Percentiles rank a stretch among this genome's conserved stretches.
Conservation (phyloP, 2,329 filamentous ascomycete species). For the Pseudogymnoascus sp. region DNA sequence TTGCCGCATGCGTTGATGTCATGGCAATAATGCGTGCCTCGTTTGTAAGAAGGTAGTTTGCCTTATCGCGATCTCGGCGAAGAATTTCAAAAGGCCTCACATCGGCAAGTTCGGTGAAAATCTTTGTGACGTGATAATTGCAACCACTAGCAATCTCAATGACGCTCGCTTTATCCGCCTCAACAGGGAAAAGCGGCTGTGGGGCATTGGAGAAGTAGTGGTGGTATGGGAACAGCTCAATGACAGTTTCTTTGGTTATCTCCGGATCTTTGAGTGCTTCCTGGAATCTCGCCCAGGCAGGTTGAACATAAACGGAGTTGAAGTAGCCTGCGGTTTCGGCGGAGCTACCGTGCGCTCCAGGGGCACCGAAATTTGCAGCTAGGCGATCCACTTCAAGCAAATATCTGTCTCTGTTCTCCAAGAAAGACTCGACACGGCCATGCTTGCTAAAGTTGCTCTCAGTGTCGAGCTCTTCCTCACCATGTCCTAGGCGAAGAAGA, state of each 20-base stretch:
- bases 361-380: conserved; percentile 74
- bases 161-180: conserved; percentile 56
- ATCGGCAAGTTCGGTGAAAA: conserved; percentile 88
- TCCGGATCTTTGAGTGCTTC: conserved; percentile 53
- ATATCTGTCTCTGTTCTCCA: conserved; percentile 75
- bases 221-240: conserved; percentile 78
- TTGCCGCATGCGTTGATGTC: conserved; percentile 97
- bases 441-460: conserved; percentile 88
- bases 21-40: conserved; percentile 98
- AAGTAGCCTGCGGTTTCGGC: conserved; percentile 98
- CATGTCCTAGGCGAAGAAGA: conserved; percentile 83
- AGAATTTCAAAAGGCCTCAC: conserved; percentile 94
- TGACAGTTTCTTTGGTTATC: conserved; percentile 53
- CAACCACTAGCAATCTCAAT: conserved; percentile 77
- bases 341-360: conserved; percentile 90
- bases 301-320: conserved; percentile 82
- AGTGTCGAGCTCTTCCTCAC: conserved; percentile 86
- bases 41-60: conserved; percentile 89
- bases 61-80: conserved; percentile 80
- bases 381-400: conserved; percentile 80
- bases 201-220: conserved; percentile 81
- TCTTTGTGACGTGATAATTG: conserved; percentile 78
- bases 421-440: conserved; percentile 77
- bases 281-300: conserved; percentile 81
- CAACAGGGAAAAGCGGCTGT: conserved; percentile 70